Percentiles rank a stretch among this genome's conserved stretches.
Evolutionary conservation across 495 filamentous ascomycete species (phyloP).

Genomic region (Neurospora sp.): DNA sequence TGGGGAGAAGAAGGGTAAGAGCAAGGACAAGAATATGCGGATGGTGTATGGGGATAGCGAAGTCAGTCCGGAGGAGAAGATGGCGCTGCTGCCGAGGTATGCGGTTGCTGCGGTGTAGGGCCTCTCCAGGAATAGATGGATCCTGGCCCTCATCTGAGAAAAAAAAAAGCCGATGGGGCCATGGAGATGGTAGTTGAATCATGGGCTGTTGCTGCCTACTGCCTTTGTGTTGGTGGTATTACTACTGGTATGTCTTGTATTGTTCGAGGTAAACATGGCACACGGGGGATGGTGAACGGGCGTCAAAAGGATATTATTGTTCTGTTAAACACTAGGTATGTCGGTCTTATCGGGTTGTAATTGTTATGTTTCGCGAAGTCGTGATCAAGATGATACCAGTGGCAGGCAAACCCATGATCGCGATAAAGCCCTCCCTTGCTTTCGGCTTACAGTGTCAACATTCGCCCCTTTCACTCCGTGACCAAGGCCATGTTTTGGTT

Average conservation of each 20-base stretch:
- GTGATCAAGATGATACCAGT: background rate
- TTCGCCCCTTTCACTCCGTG: background rate
- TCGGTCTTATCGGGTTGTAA: background rate
- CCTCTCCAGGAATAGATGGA: background rate
- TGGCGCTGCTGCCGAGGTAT: constrained; percentile 69
- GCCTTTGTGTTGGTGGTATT: background rate
- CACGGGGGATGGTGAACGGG: background rate
- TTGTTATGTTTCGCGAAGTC: background rate
- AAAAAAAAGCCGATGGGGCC: background rate
- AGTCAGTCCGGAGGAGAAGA: constrained; percentile 77
- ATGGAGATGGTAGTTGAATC: background rate
- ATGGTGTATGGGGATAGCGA: constrained; percentile 74
- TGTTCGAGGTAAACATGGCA: background rate
- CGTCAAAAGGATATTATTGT: background rate
- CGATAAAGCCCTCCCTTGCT: background rate
- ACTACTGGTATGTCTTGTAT: background rate
- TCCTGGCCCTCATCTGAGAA: background rate
- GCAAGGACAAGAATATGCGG: constrained; percentile 57
- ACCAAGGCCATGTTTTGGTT: background rate
- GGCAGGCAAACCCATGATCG: background rate
- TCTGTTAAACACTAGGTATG: background rate
- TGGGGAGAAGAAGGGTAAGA: constrained; percentile 62
- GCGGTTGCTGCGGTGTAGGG: background rate
- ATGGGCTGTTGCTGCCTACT: background rate
- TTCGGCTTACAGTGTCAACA: background rate